Evolutionary conservation across 441 rosid genomes (phyloP), one percentile per base, ranked within the genome.

Genomic region (Populus trichocarpa): DNA sequence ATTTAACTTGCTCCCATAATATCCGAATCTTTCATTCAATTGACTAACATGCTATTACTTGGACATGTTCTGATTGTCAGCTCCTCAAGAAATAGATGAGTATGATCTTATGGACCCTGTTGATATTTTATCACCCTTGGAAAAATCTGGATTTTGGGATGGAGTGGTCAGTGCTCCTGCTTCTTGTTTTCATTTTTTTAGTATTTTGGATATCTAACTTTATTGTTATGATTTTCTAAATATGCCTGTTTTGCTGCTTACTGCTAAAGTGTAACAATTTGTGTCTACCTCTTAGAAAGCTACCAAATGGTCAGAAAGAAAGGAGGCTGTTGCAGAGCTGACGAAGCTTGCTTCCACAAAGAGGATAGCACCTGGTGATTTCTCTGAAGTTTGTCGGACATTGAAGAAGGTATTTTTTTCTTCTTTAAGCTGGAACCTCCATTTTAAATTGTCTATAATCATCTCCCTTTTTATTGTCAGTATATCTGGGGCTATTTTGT

Each of bases 131-230:
- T 86, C 90, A 81, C 99, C 99, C 78, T 81, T 97, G 80, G 99
- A 93, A 86, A 97, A 97, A 87, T 88, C 98, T 82, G 97, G 94
- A 69, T 97, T 97, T 88, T 97, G 99, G 99, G 96, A 93, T 70
- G 97, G 99, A 86, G 99, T 95, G 98, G 99, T 97, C 33, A 87
- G 99, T 88, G 82, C 82, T 84, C 63, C 82, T 66, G 75, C 71
- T 78, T 67, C 66, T 66, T 67, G 23, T 36, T 46, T 28, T 28
- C 30, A 28, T 28, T 2, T 28, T 28, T 28, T 28, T 28, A 28
- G 30, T 28, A 3, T 28, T 38, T 30, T 53, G 26, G 14, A 69
- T n/a, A 28, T 79, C 26, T 2, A 50, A 32, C 25, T 9, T 64
- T 3, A 28, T 28, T 28, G 4, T 28, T 28, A 28, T 28, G 4